Base-by-base conservation (phyloP, 2,329 filamentous ascomycete species). In the Cladosporium sp. region DNA sequence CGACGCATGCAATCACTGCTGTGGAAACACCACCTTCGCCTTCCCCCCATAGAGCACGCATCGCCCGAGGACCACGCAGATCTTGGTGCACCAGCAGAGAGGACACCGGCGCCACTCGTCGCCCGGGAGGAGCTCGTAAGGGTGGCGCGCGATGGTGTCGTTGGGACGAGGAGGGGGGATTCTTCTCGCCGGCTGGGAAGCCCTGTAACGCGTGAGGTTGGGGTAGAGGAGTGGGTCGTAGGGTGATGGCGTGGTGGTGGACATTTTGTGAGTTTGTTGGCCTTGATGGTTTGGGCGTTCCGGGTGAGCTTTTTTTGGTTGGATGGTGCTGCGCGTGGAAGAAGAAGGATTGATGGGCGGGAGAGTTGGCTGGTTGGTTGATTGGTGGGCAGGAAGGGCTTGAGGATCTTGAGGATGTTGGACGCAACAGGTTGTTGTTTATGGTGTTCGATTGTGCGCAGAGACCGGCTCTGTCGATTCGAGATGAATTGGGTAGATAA, bases 161-260 rank as follows among this genome's bases (percentile, higher is more conserved):
- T 18, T 10, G 18, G 7, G 18, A n/a, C 18, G 40, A 46, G 40
- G 40, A 46, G 52, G 21, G 12, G 52, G 49, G 3, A 5, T 35
- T 28, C 3, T 7, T 21, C 5, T n/a, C 29, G 52, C 29, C n/a
- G 52, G 29, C 29, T 56, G 52, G 10, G 52, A 18, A 11, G 7
- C 35, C 18, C 52, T 28, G 52, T 56, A 56, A 18, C 52, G 52
- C 18, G n/a, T n/a, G 52, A 56, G 52, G 52, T 56, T 56, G 14
- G 52, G 52, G 52, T 56, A 56, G 52, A 56, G 52, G 26, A 16
- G 23, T 10, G 18, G 16, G 29, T 56, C 52, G 52, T 56, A 56
- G 52, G 26, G 18, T 5, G 14, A 16, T 16, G 52, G 52, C 52
- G 35, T 35, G 52, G n/a, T 8, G 29, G 10, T 31, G 52, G 14